Percentiles rank a stretch among this genome's conserved stretches.
These are phyloP conservation scores for Ilex aquifolium DNA, from an alignment of 257 asterid genomes.

Conservation along the genomic window DNA sequence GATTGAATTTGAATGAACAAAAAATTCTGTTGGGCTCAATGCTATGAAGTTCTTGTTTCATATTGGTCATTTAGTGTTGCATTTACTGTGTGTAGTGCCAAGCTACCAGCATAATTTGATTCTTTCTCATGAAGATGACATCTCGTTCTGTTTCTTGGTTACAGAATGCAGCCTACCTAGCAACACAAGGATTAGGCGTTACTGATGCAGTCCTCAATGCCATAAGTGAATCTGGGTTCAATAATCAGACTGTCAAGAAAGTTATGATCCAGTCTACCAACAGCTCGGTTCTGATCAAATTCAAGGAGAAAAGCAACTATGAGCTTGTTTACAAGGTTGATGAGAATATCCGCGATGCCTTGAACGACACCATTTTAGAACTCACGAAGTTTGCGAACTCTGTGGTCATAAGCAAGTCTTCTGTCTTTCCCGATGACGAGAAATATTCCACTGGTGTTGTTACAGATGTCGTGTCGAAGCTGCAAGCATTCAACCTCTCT, in stretches of 20 bases:
- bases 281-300: slow-evolving; percentile 49
- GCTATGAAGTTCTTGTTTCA: background rate
- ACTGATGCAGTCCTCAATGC: slow-evolving; percentile 54
- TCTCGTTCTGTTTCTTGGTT: slow-evolving; percentile 11
- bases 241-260: slow-evolving; percentile 45
- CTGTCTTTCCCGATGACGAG: slow-evolving; percentile 38
- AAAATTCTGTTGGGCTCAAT: background rate
- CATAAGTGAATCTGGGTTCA: slow-evolving; percentile 45
- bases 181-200: slow-evolving; percentile 62
- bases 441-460: slow-evolving; percentile 23
- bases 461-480: slow-evolving; percentile 50
- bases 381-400: slow-evolving; percentile 59
- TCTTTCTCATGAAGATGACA: background rate
- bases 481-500: slow-evolving; percentile 39
- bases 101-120: background rate
- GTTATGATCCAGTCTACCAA: slow-evolving; percentile 58
- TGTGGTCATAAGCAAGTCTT: slow-evolving; percentile 47
- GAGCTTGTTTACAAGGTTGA: slow-evolving; percentile 65
- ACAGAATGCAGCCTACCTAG: slow-evolving; percentile 82
- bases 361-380: slow-evolving; percentile 54
- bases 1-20: background rate
- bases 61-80: background rate
- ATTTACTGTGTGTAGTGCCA: background rate
- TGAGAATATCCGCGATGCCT: slow-evolving; percentile 42
- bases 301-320: slow-evolving; percentile 40